Conservation (phyloP, 768 basidiomycete species). For the Tephrocybe rancida region DNA sequence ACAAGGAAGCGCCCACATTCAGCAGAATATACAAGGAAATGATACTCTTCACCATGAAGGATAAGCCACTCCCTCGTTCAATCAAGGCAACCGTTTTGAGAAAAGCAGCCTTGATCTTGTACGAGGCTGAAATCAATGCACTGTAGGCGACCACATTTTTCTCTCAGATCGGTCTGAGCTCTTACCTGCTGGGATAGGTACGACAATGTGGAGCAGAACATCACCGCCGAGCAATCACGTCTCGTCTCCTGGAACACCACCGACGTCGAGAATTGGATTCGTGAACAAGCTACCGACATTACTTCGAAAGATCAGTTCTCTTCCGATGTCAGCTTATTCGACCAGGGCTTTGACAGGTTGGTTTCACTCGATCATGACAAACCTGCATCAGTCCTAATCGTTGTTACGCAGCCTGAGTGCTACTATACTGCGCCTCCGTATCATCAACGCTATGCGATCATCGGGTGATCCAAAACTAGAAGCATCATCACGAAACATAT, state of each 20-base stretch:
- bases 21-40: slow-evolving; percentile 53
- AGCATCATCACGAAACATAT: slow-evolving; percentile 23
- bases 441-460: slow-evolving; percentile 28
- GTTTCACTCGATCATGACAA: background rate
- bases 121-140: slow-evolving; percentile 40
- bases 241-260: slow-evolving; percentile 21
- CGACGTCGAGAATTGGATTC: slow-evolving; percentile 26
- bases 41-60: slow-evolving; percentile 42
- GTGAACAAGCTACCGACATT: slow-evolving; percentile 17
- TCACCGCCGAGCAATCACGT: slow-evolving; percentile 17
- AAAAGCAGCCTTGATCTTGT: slow-evolving; percentile 37
- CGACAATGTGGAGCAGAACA: slow-evolving; percentile 22
- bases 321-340: background rate
- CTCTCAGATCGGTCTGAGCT: background rate
- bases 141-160: slow-evolving; percentile 25
- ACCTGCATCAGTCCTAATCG: background rate
- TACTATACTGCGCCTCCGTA: slow-evolving; percentile 37
- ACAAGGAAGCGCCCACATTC: slow-evolving; percentile 35
- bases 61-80: slow-evolving; percentile 43
- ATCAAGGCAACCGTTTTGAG: slow-evolving; percentile 47
- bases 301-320: slow-evolving; percentile 5
- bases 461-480: slow-evolving; percentile 5
- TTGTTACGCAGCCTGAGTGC: slow-evolving; percentile 29
- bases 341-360: slow-evolving; percentile 22
- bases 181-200: slow-evolving; percentile 20